Base-by-base conservation (phyloP, 495 filamentous ascomycete genomes). In the Hypoxylon cercidicola region DNA sequence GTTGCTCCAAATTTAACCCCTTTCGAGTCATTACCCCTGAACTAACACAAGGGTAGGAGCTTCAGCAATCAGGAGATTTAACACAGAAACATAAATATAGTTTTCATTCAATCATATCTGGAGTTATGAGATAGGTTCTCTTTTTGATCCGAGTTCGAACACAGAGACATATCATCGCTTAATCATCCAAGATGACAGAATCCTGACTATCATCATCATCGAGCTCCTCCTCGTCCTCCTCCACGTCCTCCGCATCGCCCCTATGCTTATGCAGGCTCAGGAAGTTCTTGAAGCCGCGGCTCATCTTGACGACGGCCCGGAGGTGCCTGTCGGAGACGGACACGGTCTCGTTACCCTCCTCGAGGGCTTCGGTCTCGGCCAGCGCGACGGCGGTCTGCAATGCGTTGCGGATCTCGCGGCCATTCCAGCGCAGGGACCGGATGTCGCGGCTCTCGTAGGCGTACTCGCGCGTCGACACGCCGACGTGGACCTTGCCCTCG, bases 341-440 rank as follows among this genome's bases (percentile, higher is more conserved):
- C 12, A 78, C 67, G 6, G 45, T 71, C 11, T 74, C 71, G 13
- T 50, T 37, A 1, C 63, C 74, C 13, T 68, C 68, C 43, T 77
- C 77, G 16, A 72, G 47, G 7, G 77, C 75, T 52, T 79, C 77
- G 16, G 52, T 76, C 71, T 80, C 76, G 41, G 77, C 78, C 56
- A 80, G 71, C 4, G 76, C 75, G 10, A 79, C 69, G n/a, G 77
- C 77, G 5, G 77, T 81, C 68, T 80, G 78, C 58, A 81, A 40
- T 1, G 73, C 77, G 45, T 79, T 79, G 49, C 77, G 70, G 47
- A 78, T 79, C 68, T 78, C 77, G 35, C 75, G 72, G 6, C 77
- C 76, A 48, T 79, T 79, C 67, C 72, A 74, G 18, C 70, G 59
- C 55, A 78, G 56, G 25, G 41, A 53, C 15, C 59, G 49, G 19